A percentile compares a stretch with the other conserved stretches of the same genome.
Conservation (phyloP, 164 flowering plant genomes). For the Nelumbo lutea region DNA sequence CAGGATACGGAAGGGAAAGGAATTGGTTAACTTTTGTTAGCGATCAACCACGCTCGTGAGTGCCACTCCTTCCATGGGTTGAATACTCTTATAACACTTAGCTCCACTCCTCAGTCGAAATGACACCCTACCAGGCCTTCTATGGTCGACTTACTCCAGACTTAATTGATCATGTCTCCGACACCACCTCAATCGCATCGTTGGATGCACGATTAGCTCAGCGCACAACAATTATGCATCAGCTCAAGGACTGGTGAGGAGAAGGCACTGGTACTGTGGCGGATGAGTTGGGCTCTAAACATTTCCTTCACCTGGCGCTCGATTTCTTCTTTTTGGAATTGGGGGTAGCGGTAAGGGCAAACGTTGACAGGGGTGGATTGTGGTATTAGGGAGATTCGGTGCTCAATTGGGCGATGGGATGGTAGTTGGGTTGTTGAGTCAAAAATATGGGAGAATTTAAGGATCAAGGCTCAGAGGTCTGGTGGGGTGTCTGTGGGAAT, state of each 20-base stretch:
- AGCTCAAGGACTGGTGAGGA: background rate
- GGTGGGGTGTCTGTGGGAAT: no score
- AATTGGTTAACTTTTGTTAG: background rate
- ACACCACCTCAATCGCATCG: background rate
- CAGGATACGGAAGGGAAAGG: no score
- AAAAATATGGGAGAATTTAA: no score
- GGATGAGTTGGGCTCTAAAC: background rate
- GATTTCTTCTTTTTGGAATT: background rate
- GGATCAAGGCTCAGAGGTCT: no score
- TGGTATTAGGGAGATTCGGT: no score
- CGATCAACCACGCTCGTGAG: background rate
- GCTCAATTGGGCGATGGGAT: no score
- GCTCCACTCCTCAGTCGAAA: background rate
- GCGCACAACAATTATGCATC: background rate
- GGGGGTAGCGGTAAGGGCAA: background rate
- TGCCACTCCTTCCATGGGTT: background rate
- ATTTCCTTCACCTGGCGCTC: background rate
- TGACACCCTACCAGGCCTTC: background rate
- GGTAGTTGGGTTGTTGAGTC: no score
- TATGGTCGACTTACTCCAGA: background rate
- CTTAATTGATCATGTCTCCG: background rate
- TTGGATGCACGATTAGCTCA: background rate
- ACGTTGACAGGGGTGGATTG: no score
- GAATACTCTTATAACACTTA: background rate
- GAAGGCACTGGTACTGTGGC: no score